phyloP scores from a whole-genome alignment of 2,329 filamentous ascomycete genomes.

The Camptophora hylomeconis region DNA sequence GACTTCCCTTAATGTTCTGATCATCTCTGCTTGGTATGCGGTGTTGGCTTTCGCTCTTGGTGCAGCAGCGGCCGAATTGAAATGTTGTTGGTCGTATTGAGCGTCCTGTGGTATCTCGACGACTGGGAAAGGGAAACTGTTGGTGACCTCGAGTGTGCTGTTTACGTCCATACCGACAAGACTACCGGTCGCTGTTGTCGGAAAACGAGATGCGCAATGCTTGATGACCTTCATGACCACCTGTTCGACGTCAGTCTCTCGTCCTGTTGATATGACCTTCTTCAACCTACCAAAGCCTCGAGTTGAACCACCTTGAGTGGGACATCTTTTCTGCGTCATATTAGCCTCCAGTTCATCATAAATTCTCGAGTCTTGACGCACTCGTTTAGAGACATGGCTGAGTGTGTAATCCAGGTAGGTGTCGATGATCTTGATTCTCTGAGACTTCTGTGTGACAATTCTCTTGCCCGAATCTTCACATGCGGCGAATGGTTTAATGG shows the following conservation, averaged over 20 bases:
- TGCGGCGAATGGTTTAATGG: too few species aligned
- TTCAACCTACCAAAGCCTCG: slow-evolving; percentile 72
- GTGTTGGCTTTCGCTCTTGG: slow-evolving; percentile 85
- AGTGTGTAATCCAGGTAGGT: too few species aligned
- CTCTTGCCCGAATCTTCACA: too few species aligned
- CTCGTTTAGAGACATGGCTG: too few species aligned
- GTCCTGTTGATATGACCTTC: too few species aligned
- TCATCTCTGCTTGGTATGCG: slow-evolving; percentile 89
- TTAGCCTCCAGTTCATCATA: too few species aligned
- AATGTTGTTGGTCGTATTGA: slow-evolving; percentile 56
- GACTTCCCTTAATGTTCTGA: slow-evolving; percentile 88
- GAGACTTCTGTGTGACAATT: too few species aligned
- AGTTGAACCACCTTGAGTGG: slow-evolving; percentile 82
- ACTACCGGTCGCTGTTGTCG: slow-evolving; percentile 76
- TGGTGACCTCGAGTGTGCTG: slow-evolving; percentile 75
- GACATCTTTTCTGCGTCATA: too few species aligned
- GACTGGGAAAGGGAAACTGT: slow-evolving; percentile 85
- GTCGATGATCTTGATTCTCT: too few species aligned
- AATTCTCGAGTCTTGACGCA: too few species aligned
- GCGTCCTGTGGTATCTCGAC: slow-evolving; percentile 58
- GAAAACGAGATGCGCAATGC: slow-evolving; percentile 79
- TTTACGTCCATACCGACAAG: slow-evolving; percentile 87
- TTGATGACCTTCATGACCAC: slow-evolving; percentile 98
- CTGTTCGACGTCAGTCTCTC: slow-evolving; percentile 32
- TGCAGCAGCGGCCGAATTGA: slow-evolving; percentile 68